Percentiles rank a stretch among this genome's conserved stretches.
Evolutionary conservation across 2,329 filamentous ascomycete species (phyloP).

Genomic region (Cladosporium sp.): DNA sequence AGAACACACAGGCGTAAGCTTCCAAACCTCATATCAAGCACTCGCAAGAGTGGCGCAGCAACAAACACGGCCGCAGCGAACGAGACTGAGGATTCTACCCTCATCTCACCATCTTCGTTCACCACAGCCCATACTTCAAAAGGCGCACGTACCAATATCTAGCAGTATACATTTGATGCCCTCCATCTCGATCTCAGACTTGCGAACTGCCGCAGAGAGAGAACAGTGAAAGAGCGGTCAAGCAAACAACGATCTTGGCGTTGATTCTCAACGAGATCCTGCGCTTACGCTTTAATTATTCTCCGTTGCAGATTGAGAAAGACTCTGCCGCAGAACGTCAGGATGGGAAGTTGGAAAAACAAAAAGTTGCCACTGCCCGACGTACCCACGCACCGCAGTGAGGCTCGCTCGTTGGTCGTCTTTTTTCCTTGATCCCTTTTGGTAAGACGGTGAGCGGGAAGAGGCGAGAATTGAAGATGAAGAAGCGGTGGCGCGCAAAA

Average conservation of each 20-base stretch:
- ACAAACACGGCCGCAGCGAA: too few relatives aligned
- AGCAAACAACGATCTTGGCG: too few relatives aligned
- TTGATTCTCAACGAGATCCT: too few relatives aligned
- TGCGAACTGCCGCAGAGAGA: too few relatives aligned
- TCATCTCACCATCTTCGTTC: neutral
- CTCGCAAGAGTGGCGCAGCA: too few relatives aligned
- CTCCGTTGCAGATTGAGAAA: neutral
- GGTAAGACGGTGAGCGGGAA: neutral
- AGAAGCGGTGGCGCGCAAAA: constrained; percentile 8
- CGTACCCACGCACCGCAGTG: constrained; percentile 4
- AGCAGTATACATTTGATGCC: constrained; percentile 32
- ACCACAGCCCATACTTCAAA: too few relatives aligned
- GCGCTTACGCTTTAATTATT: too few relatives aligned
- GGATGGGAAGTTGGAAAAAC: neutral
- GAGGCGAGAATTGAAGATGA: constrained; percentile 9
- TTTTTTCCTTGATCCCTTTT: neutral
- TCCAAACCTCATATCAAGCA: constrained; percentile 2
- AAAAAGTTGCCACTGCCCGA: neutral
- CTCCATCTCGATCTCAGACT: constrained; percentile 20
- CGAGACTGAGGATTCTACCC: too few relatives aligned
- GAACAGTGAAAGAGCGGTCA: constrained; percentile 4
- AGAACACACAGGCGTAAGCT: constrained; percentile 13
- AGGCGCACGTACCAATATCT: constrained; percentile 33
- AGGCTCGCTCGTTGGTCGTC: constrained; percentile 11
- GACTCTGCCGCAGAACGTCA: neutral